phyloP scores from a whole-genome alignment of 768 basidiomycete species.

The Mrakia gelida region DNA sequence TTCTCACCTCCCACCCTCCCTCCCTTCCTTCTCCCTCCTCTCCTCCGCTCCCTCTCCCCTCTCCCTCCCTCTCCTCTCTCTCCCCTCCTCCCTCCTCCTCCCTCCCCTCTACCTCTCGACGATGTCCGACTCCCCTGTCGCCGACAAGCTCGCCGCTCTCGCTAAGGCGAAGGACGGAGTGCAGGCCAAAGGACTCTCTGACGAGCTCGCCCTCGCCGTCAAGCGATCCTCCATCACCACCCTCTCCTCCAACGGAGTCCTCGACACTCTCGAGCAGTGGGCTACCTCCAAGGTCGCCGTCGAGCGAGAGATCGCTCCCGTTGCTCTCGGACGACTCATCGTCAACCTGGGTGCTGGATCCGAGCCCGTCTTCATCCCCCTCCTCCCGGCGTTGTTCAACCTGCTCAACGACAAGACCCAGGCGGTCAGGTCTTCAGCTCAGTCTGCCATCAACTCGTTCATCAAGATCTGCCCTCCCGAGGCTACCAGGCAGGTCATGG shows the following conservation, averaged over 20 bases:
- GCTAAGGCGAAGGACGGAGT: conserved; percentile 27
- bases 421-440: conserved; percentile 77
- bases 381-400: conserved; percentile 71
- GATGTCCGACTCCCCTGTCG: conserved; percentile 48
- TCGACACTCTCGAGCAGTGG: conserved; percentile 58
- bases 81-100: conserved; percentile 33
- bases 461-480: conserved; percentile 80
- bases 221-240: conserved; percentile 27
- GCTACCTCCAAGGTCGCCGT: conserved; percentile 38
- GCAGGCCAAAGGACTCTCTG: conserved; percentile 31
- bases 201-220: conserved; percentile 34
- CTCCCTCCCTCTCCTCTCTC: conserved; percentile 26
- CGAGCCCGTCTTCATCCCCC: conserved; percentile 70
- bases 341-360: conserved; percentile 51
- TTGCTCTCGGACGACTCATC: conserved; percentile 44
- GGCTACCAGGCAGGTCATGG: conserved; percentile 62
- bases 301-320: conserved; percentile 44
- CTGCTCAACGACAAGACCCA: conserved; percentile 92
- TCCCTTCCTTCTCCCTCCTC: conserved; percentile 22
- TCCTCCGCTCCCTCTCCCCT: conserved; percentile 17
- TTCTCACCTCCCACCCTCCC: too few species aligned
- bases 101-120: neutral
- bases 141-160: conserved; percentile 49
- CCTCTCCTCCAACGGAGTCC: conserved; percentile 44
- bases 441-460: conserved; percentile 73